Base-by-base conservation (phyloP, 2,329 filamentous ascomycete genomes). In the Xylariales sp. region DNA sequence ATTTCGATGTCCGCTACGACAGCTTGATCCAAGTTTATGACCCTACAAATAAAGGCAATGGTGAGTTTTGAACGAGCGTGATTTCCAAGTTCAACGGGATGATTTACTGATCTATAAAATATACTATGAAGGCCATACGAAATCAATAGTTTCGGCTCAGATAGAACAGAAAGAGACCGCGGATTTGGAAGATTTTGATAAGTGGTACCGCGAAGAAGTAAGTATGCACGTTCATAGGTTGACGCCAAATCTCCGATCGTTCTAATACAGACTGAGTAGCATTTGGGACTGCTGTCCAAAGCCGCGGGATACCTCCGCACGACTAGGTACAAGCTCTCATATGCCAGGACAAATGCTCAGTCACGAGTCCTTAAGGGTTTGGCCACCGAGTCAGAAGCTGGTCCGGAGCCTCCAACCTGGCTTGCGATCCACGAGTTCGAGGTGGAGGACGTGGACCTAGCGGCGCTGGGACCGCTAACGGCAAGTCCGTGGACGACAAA, bases 171-270 rank as follows among this genome's bases (percentile, higher is more conserved):
- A 37, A n/a, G 38, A 42, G 12, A 37, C 25, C 16, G 33, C 40
- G 14, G 38, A 45, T 17, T 43, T 21, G 6, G 44, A 46, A 18
- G 48, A 51, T 14, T 45, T 52, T 25, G 50, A 52, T 19, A 29
- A 30, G 4, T 52, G 47, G 50, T 50, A 50, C 37, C 43, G 43
- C 10, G 44, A 48, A 30, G 48, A 52, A 42, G 50, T 49, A 29
- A 17, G 31, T 21, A 25, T 11, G 15, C 3, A 12, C 17, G 16
- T 6, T 4, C 6, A 6, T 18, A 5, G 17, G 31, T 20, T 15
- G 23, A 23, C 24, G 12, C 28, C 14, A 13, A n/a, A 31, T n/a
- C n/a, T n/a, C n/a, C n/a, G n/a, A n/a, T n/a, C n/a, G n/a, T n/a
- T n/a, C 19, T 17, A 25, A 20, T 11, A 24, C 24, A 4, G 3